A percentile compares a stretch with the other conserved stretches of the same genome.
Evolutionary conservation across 306 rosid species (phyloP).

Genomic region (Ziziphus jujuba): DNA sequence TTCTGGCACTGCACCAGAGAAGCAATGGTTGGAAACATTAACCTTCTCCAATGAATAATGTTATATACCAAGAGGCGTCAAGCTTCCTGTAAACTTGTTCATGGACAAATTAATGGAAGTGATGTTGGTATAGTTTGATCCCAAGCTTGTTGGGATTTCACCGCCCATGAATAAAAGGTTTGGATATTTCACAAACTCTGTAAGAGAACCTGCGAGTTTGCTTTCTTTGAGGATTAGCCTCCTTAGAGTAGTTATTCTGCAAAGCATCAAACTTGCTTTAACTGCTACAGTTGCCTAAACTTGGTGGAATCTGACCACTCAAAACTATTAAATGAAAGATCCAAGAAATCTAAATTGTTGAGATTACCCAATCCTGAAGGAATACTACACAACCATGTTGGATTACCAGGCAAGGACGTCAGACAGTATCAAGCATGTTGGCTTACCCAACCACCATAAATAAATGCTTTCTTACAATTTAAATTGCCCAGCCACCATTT

Average conservation of each 20-base stretch:
- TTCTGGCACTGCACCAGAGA: constrained; percentile 60
- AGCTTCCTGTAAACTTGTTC: constrained; percentile 64
- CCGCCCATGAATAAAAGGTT: constrained; percentile 51
- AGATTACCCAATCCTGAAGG: constrained; percentile 48
- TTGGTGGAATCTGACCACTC: constrained; percentile 57
- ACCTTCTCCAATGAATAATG: constrained; percentile 43
- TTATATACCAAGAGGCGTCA: constrained; percentile 40
- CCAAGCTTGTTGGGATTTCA: constrained; percentile 62
- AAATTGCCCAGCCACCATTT: too few relatives aligned
- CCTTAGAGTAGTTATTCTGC: constrained; percentile 41
- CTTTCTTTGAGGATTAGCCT: constrained; percentile 60
- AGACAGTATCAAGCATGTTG: too few relatives aligned
- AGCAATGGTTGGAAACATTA: constrained; percentile 63
- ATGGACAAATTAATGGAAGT: constrained; percentile 45
- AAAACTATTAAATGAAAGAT: constrained; percentile 55
- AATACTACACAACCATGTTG: constrained; percentile 62
- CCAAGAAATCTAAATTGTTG: constrained; percentile 39
- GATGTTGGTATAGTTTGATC: constrained; percentile 53
- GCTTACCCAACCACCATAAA: too few relatives aligned
- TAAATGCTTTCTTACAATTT: too few relatives aligned
- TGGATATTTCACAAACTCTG: constrained; percentile 40
- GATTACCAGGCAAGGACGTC: too few relatives aligned
- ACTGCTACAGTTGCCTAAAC: constrained; percentile 63
- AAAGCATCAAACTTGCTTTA: constrained; percentile 34
- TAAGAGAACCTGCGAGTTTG: constrained; percentile 57